A percentile compares a stretch with the other conserved stretches of the same genome.
These are phyloP conservation scores for Gryganskiella cystojenkinii DNA, from an alignment of 192 early-diverging fungal genomes.

Conservation along the genomic window DNA sequence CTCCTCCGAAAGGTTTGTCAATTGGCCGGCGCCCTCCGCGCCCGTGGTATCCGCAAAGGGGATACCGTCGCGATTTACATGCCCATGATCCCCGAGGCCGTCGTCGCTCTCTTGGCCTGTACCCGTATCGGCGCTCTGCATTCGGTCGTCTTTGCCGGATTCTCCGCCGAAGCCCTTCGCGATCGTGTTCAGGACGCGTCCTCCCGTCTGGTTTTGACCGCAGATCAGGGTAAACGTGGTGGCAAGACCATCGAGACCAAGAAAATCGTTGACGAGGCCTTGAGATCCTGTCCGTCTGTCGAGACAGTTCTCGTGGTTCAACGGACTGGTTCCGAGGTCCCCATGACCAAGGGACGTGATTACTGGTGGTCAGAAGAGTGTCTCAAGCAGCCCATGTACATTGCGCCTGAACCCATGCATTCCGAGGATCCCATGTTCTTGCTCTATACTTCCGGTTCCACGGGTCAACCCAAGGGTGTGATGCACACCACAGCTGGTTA, in stretches of 20 bases:
- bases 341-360: slow-evolving; percentile 82
- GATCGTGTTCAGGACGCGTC: slow-evolving; percentile 89
- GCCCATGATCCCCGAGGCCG: slow-evolving; percentile 97
- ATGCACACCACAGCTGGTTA: slow-evolving; percentile 96
- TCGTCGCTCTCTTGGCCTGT: slow-evolving; percentile 93
- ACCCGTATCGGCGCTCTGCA: slow-evolving; percentile 92
- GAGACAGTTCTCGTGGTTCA: slow-evolving; percentile 89
- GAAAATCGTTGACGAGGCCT: slow-evolving; percentile 92
- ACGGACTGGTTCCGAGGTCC: slow-evolving; percentile 85
- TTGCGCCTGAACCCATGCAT: slow-evolving; percentile 81
- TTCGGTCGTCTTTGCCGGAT: slow-evolving; percentile 97
- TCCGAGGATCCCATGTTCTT: slow-evolving; percentile 96
- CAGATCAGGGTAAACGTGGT: slow-evolving; percentile 94
- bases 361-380: slow-evolving; percentile 96
- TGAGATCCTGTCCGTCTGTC: slow-evolving; percentile 80
- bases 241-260: slow-evolving; percentile 91
- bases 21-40: slow-evolving; percentile 85
- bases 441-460: slow-evolving; percentile 93
- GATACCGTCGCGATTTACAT: slow-evolving; percentile 97
- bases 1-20: slow-evolving; percentile 84
- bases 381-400: slow-evolving; percentile 81
- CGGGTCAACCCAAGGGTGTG: slow-evolving; percentile 93
- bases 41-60: slow-evolving; percentile 90
- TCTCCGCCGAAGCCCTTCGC: slow-evolving; percentile 91
- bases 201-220: slow-evolving; percentile 89